Percentiles rank a stretch among this genome's conserved stretches.
Conservation (phyloP, 2,329 filamentous ascomycete genomes). For the Verticillium albo-atrum region DNA sequence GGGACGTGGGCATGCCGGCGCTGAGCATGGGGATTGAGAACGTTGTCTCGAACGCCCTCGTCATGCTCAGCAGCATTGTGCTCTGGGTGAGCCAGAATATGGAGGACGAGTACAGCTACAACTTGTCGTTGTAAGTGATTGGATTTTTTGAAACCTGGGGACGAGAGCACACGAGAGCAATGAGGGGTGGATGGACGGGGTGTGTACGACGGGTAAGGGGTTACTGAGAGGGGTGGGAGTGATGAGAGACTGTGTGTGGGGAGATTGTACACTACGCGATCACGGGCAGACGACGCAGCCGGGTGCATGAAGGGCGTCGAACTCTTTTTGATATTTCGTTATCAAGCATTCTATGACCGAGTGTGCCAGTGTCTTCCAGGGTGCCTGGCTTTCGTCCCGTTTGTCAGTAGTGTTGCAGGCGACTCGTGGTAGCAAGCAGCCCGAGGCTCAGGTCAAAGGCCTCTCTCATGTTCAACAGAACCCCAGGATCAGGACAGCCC, state of each 20-base stretch:
- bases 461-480: too few relatives aligned
- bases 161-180: too few relatives aligned
- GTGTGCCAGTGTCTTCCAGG: not conserved
- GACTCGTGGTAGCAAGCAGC: too few relatives aligned
- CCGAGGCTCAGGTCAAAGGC: too few relatives aligned
- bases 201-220: too few relatives aligned
- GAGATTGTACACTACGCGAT: not conserved
- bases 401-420: too few relatives aligned
- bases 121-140: conserved; percentile 49
- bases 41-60: conserved; percentile 59
- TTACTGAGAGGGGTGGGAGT: too few relatives aligned
- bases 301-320: not conserved
- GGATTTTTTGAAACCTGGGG: too few relatives aligned
- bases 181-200: not conserved
- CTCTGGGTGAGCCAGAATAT: conserved; percentile 69
- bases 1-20: conserved; percentile 53
- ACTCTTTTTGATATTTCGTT: not conserved
- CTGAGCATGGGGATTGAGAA: conserved; percentile 64
- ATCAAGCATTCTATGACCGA: not conserved
- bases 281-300: not conserved
- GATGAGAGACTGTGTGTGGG: not conserved
- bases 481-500: too few relatives aligned
- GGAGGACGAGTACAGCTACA: conserved; percentile 69
- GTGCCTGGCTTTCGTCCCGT: not conserved
- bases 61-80: conserved; percentile 59